phyloP scores from a whole-genome alignment of 2,329 filamentous ascomycete genomes.

The Fusarium concolor region DNA sequence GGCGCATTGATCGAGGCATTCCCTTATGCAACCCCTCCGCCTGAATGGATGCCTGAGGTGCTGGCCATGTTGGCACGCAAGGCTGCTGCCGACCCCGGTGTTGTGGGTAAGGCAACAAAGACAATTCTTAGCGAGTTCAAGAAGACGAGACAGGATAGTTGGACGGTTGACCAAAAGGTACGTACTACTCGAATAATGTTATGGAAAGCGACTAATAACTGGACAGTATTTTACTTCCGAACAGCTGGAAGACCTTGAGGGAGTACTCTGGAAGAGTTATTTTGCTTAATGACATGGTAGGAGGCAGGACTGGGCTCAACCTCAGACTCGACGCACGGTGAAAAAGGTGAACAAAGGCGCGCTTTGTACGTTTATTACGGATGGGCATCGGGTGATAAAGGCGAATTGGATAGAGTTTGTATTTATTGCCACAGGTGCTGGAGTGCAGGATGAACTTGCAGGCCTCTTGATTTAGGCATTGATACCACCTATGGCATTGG shows the following conservation, averaged over 20 bases:
- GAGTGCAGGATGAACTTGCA: conserved; percentile 17
- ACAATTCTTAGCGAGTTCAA: conserved; percentile 96
- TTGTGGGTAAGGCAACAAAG: conserved; percentile 97
- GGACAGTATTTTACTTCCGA: conserved; percentile 84
- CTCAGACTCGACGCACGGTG: conserved; percentile 1
- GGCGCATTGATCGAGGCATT: conserved; percentile 95
- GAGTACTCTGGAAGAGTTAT: conserved; percentile 99
- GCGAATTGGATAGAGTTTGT: conserved; percentile 39
- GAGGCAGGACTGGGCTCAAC: conserved; percentile 22
- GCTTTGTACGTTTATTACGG: conserved; percentile 28
- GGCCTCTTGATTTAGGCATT: neutral
- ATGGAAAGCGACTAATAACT: conserved; percentile 45
- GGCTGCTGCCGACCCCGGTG: conserved; percentile 88
- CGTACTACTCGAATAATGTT: conserved; percentile 46
- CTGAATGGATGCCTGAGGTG: conserved; percentile 92
- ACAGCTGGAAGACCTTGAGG: conserved; percentile 93
- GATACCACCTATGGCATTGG: neutral
- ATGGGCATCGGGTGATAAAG: conserved; percentile 14
- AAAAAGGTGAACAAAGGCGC: neutral
- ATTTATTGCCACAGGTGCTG: conserved; percentile 27
- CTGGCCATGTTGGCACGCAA: conserved; percentile 85
- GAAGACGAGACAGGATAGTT: conserved; percentile 98
- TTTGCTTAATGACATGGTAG: conserved; percentile 74
- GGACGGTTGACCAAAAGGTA: conserved; percentile 98
- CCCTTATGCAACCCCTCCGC: conserved; percentile 93